Evolutionary conservation across 2,329 filamentous ascomycete species (phyloP).

Genomic region (Aspergillus brunneoviolaceus): DNA sequence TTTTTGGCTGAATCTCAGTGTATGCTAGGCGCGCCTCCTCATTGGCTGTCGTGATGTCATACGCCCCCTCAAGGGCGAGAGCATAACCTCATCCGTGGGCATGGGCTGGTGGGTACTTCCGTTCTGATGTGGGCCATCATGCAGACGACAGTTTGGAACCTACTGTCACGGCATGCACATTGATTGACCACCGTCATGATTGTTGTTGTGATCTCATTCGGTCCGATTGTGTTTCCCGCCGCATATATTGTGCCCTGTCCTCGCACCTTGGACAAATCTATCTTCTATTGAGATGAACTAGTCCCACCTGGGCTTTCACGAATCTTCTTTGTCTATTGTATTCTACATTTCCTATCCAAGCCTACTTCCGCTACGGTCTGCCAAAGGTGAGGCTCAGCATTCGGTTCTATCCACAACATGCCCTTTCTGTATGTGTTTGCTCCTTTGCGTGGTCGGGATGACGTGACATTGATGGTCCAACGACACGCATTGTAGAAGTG

Average conservation of each 20-base stretch:
- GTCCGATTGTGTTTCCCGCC: constrained; percentile 2
- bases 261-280: background rate
- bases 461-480: background rate
- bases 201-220: constrained; percentile 16
- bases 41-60: constrained; percentile 15
- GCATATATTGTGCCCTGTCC: background rate
- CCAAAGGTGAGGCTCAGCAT: background rate
- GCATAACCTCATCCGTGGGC: constrained; percentile 5
- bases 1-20: background rate
- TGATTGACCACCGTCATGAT: background rate
- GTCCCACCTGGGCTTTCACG: constrained; percentile 3
- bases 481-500: background rate
- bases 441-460: background rate
- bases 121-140: background rate
- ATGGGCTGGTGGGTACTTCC: background rate
- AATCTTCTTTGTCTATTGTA: background rate
- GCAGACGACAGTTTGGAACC: background rate
- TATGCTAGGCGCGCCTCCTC: background rate
- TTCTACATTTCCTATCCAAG: background rate
- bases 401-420: background rate
- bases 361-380: background rate
- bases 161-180: background rate
- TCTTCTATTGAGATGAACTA: background rate
- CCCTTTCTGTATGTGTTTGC: background rate
- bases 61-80: background rate